Conservation (phyloP, 140 eudicot genomes). For the Erigeron philadelphicus region DNA sequence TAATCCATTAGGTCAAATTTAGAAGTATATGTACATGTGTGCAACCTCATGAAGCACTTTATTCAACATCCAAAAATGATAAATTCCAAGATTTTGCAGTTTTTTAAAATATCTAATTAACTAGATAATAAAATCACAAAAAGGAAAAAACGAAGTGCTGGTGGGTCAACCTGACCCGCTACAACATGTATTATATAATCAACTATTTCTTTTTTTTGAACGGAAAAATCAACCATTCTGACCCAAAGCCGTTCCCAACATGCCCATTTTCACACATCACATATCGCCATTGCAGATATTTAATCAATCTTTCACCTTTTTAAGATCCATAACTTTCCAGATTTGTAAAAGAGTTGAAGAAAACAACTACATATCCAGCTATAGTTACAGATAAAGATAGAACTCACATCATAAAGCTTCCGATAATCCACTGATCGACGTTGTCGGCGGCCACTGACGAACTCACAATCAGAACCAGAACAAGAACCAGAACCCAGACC, state of each 20-base stretch:
- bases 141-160: too few species aligned
- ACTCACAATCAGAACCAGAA: slow-evolving; percentile 54
- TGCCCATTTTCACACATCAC: neutral
- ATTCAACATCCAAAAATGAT: too few species aligned
- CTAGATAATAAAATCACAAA: too few species aligned
- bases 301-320: slow-evolving; percentile 2
- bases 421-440: slow-evolving; percentile 70
- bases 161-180: too few species aligned
- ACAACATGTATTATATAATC: too few species aligned
- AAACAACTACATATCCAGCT: neutral
- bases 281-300: neutral
- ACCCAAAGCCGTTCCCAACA: neutral
- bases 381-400: neutral
- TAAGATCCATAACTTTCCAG: neutral
- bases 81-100: too few species aligned
- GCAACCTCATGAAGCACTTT: too few species aligned
- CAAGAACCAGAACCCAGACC: slow-evolving; percentile 39
- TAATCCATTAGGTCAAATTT: too few species aligned
- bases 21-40: too few species aligned
- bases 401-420: slow-evolving; percentile 78
- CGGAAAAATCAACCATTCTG: too few species aligned
- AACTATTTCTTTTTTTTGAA: too few species aligned
- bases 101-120: too few species aligned
- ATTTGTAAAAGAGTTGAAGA: neutral
- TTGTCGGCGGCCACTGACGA: slow-evolving; percentile 63